Base-by-base conservation (phyloP, 345 rosid species). In the Ailanthus altissimus region DNA sequence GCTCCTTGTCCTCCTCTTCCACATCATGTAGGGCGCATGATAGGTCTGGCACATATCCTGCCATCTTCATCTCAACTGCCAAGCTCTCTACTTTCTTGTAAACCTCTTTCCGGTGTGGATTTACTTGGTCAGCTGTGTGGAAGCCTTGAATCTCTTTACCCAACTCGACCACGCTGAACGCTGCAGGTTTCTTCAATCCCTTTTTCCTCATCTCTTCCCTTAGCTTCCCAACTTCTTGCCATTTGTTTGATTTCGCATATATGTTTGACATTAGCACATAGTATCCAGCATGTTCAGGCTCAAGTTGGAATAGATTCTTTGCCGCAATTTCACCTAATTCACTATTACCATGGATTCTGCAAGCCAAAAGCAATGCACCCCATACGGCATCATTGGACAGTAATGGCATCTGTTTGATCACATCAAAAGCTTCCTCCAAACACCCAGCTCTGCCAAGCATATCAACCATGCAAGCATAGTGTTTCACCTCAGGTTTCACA, bases 401-500 rank as follows among this genome's bases (percentile, higher is more conserved):
- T 7, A 73, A 72, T 9, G 91, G 88, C 92, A 90, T 90, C 70
- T 77, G 80, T 65, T 83, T 78, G 46, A 87, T 85, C 67, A 86
- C 69, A 75, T 66, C 84, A 76, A 82, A 84, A 40, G 94, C 91
- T 76, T 87, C 86, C 2, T 75, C 61, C 60, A 89, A 76, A 57
- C 77, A 79, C 73, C 91, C 91, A 18, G 88, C 90, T 77, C 90
- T 85, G 36, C 94, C 91, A 54, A 89, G 86, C 83, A 90, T 83
- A 77, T 89, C 92, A 26, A 86, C 91, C 90, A 89, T 81, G 78
- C 92, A 89, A 81, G 91, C 85, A 77, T 79, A 89, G 79, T 90
- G 90, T 70, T 87, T 87, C 38, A 64, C 74, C 67, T 81, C 80
- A 9, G 79, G 86, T 43, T 70, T 79, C 42, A 85, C 79, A 11